Evolutionary conservation across 805 yeast species (phyloP), one percentile per base, ranked within the genome.

Genomic region (Candida corydali): DNA sequence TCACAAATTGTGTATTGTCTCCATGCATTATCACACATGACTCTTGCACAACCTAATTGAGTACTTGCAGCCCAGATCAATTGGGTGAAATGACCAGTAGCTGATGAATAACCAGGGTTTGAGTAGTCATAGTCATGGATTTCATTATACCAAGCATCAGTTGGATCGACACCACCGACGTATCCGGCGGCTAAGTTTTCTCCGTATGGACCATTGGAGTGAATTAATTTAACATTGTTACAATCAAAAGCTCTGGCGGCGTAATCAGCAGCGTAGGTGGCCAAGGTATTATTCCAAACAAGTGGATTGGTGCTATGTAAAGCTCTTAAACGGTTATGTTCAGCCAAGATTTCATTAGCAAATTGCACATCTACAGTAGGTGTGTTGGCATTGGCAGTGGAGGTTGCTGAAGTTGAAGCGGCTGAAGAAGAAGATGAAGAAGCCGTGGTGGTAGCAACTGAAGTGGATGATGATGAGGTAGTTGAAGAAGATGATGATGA

Each of bases 31-130:
- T 58, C 51, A 57, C 82, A 77, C 33, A 54, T 41, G 27, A 73
- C 70, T 41, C 54, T 56, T 36, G 78, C 86, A 68, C 94, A 84
- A 34, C 93, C 94, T 14, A 84, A 58, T 45, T 73, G 59, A 7
- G 75, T 60, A 27, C 83, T 63, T 6, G 69, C 49, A 43, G 74
- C 74, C 94, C 94, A 84, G 17, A 84, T 74, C 23, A 82, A 52
- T 60, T 84, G 91, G 11, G 91, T 82, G 65, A 84, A 84, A 55
- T 84, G 94, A 38, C 91, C 91, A 29, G 88, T 77, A 9, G 61
- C 68, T 38, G 60, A 66, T 38, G 69, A 69, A 46, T 60, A 66
- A 39, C 76, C 80, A 19, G 80, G 76, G 34, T 72, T 58, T 32
- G 59, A 52, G 61, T 58, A 82, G 57, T 75, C 62, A 61, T 82